phyloP scores from a whole-genome alignment of 2,329 filamentous ascomycete species.

The Didymella glomerata region DNA sequence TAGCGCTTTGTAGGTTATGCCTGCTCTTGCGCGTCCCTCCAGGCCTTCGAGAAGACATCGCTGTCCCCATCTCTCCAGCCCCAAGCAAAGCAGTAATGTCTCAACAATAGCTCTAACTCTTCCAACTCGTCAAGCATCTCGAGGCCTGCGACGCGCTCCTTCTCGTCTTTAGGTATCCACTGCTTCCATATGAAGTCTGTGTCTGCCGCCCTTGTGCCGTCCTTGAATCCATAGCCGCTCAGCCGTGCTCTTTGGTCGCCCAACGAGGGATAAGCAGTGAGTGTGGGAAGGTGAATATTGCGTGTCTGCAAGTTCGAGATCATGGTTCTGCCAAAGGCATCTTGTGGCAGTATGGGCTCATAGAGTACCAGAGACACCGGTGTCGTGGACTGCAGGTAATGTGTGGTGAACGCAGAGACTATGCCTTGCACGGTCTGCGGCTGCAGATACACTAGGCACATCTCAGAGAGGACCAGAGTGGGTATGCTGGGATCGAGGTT shows the following conservation, averaged over 20 bases:
- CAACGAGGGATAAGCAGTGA: slow-evolving; percentile 75
- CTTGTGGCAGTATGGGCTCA: slow-evolving; percentile 84
- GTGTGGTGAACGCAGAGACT: slow-evolving; percentile 56
- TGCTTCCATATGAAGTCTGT: slow-evolving; percentile 76
- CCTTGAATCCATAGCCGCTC: slow-evolving; percentile 69
- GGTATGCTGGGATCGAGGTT: slow-evolving; percentile 67
- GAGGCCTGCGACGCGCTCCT: slow-evolving; percentile 77
- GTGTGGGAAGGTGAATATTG: slow-evolving; percentile 83
- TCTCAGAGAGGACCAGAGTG: slow-evolving; percentile 90
- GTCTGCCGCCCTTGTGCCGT: slow-evolving; percentile 65
- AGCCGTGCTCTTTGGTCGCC: slow-evolving; percentile 74
- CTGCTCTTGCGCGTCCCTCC: slow-evolving; percentile 40
- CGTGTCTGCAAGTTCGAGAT: slow-evolving; percentile 84
- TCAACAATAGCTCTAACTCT: slow-evolving; percentile 86
- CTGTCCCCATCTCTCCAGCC: slow-evolving; percentile 70
- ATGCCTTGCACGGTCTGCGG: slow-evolving; percentile 69
- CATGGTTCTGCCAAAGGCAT: slow-evolving; percentile 93
- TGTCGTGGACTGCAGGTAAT: slow-evolving; percentile 54
- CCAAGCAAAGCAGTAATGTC: slow-evolving; percentile 92
- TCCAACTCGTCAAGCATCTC: slow-evolving; percentile 96
- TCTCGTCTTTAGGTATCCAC: slow-evolving; percentile 77
- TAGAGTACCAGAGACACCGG: slow-evolving; percentile 76
- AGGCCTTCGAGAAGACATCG: slow-evolving; percentile 46
- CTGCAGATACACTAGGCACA: slow-evolving; percentile 90
- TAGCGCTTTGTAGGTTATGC: background rate